Evolutionary conservation across 768 basidiomycete species (phyloP), one percentile per base, ranked within the genome.

Genomic region (Daedalea quercina): DNA sequence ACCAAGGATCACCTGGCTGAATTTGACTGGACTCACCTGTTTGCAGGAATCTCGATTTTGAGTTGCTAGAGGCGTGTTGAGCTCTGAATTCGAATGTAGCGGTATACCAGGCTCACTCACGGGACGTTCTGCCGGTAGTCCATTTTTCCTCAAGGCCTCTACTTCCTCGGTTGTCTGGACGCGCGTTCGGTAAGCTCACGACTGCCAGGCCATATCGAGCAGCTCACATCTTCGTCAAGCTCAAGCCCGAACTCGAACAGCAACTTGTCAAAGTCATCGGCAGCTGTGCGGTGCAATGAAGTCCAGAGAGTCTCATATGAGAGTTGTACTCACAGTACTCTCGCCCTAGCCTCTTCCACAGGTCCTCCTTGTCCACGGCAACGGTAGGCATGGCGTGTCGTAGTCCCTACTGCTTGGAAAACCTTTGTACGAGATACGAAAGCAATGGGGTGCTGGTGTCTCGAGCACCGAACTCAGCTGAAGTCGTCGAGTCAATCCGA

Each of bases 31-130:
- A 49, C 61, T 23, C 22, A 82, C 93, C 94, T 85, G 69, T 99
- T 99, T n/a, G 96, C 96, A 43, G 96, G 94, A 42, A 97, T 80
- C 70, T 99, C 96, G 62, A 99, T 96, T 78, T 98, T 99, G 62
- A 99, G 75, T 90, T 96, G 92, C 85, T 97, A 63, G 17, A 34
- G 31, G 15, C 37, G 13, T 35, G 31, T 19, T 33, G 24, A 23
- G 17, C 19, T 45, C 28, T 25, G 28, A 20, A 34, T 19, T 40
- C 37, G 34, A 50, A 28, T 56, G 40, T 31, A 37, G 37, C 24
- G 41, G 49, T 19, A 6, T 11, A 31, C 11, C 28, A 31, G 4
- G 4, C 28, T 11, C 28, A 65, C 79, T 62, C 62, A 92, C 90
- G 17, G 91, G 90, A 60, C 87, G 84, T 63, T 90, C 90, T 26